Percentiles rank a stretch among this genome's conserved stretches.
These are phyloP conservation scores for Chlorella sp. DNA, from an alignment of 139 green algal genomes.

Conservation along the genomic window DNA sequence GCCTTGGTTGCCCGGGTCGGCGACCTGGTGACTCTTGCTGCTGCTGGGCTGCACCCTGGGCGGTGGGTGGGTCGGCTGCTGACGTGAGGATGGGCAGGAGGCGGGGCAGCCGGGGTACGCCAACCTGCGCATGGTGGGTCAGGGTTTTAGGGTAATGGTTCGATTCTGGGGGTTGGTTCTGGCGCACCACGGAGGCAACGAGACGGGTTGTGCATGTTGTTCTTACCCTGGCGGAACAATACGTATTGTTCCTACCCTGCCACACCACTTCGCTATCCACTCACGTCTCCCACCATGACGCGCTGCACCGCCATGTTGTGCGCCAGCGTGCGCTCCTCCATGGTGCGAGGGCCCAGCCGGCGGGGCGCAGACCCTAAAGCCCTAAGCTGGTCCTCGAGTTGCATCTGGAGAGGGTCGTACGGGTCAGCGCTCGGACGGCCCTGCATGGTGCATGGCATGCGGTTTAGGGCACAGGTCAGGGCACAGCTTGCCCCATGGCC, in stretches of 20 bases:
- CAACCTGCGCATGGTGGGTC: conserved; percentile 14
- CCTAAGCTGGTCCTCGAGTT: conserved; percentile 23
- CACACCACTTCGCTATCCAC: no score
- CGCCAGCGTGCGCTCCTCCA: conserved; percentile 19
- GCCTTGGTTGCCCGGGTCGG: background rate
- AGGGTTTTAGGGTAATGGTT: no score
- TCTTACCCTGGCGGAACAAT: no score
- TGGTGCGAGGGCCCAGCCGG: conserved; percentile 14
- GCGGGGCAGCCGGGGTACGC: conserved; percentile 30
- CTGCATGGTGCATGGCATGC: background rate
- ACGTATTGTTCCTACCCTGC: no score
- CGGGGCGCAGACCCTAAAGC: conserved; percentile 30
- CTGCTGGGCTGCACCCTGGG: background rate
- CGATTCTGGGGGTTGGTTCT: no score
- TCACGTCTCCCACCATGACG: conserved; percentile 22
- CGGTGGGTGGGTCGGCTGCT: background rate
- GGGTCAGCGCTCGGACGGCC: conserved; percentile 31
- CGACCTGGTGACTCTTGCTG: background rate
- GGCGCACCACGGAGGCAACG: no score
- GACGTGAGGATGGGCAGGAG: conserved; percentile 37
- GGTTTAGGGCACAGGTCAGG: no score
- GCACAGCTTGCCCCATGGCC: no score
- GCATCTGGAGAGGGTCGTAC: conserved; percentile 16
- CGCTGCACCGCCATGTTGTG: conserved; percentile 15
- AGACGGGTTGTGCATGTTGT: no score